These are phyloP conservation scores for Penicillium flavigenum DNA, from an alignment of 495 filamentous ascomycete genomes.

Conservation along the genomic window DNA sequence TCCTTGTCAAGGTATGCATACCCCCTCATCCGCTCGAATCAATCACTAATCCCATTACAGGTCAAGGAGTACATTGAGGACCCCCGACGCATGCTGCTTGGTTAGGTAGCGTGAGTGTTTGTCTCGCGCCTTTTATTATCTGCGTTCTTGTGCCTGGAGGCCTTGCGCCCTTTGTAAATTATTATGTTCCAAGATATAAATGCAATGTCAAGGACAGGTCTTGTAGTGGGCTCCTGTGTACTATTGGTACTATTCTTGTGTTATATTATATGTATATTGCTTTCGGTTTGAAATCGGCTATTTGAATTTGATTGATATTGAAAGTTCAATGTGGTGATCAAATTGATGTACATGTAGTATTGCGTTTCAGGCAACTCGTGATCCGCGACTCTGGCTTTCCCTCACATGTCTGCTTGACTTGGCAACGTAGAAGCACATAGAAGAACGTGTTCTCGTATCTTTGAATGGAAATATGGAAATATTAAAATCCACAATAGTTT, in stretches of 20 bases:
- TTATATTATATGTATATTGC: background rate
- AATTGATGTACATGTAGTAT: background rate
- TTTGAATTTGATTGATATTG: background rate
- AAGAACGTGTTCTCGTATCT: background rate
- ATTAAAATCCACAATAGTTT: constrained; percentile 1
- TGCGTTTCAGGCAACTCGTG: background rate
- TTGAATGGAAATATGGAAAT: background rate
- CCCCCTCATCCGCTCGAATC: background rate
- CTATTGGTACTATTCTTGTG: background rate
- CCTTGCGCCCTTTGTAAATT: constrained; percentile 39
- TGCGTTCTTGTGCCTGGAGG: constrained; percentile 21
- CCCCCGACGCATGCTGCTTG: constrained; percentile 84
- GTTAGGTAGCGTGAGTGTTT: constrained; percentile 29
- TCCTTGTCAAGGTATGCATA: constrained; percentile 77
- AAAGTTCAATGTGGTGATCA: background rate
- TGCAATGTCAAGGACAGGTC: constrained; percentile 13
- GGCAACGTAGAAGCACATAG: background rate
- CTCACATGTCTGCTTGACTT: background rate
- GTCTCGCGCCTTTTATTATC: constrained; percentile 12
- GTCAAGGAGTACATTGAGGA: constrained; percentile 98
- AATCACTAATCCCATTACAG: constrained; percentile 32
- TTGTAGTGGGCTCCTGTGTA: background rate
- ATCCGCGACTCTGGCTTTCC: background rate
- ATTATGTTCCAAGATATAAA: constrained; percentile 31
- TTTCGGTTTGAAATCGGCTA: background rate